Percentiles rank a stretch among this genome's conserved stretches.
Evolutionary conservation across 768 basidiomycete genomes (phyloP).

Genomic region (Kwoniella shandongensis): DNA sequence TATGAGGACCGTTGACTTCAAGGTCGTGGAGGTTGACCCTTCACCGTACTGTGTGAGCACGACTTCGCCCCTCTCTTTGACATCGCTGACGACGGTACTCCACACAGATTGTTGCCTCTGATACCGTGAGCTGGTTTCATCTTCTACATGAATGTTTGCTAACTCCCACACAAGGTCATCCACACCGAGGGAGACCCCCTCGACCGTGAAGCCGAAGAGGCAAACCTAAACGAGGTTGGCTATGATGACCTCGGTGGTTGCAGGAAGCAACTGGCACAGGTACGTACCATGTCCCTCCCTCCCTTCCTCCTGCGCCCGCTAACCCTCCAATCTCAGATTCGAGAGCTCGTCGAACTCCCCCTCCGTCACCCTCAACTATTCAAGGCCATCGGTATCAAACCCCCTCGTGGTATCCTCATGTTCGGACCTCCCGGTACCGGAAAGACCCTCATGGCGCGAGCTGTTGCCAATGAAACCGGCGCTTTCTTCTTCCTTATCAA

Average conservation of each 20-base stretch:
- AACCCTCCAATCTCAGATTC: constrained; percentile 59
- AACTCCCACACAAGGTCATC: constrained; percentile 29
- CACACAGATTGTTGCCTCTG: constrained; percentile 84
- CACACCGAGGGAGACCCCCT: constrained; percentile 90
- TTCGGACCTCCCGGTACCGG: constrained; percentile 98
- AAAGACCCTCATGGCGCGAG: constrained; percentile 99
- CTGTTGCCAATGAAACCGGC: constrained; percentile 98
- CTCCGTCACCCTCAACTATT: constrained; percentile 98
- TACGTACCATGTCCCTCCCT: constrained; percentile 19
- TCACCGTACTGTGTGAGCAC: constrained; percentile 75
- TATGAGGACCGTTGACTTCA: constrained; percentile 98
- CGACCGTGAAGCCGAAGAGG: constrained; percentile 98
- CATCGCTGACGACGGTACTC: neutral
- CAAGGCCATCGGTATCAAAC: constrained; percentile 99
- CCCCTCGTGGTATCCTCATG: constrained; percentile 97
- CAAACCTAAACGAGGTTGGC: constrained; percentile 92
- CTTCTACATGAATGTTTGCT: neutral
- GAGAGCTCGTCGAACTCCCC: constrained; percentile 96
- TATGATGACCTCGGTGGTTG: constrained; percentile 99
- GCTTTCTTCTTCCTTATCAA: constrained; percentile 99
- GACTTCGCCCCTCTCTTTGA: neutral
- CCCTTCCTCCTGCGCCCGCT: too few species aligned
- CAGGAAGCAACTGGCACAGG: constrained; percentile 97
- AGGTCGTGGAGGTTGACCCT: constrained; percentile 97
- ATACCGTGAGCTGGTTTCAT: constrained; percentile 81